Base-by-base conservation (phyloP, 2,329 filamentous ascomycete species). In the Blumeria hordei region DNA sequence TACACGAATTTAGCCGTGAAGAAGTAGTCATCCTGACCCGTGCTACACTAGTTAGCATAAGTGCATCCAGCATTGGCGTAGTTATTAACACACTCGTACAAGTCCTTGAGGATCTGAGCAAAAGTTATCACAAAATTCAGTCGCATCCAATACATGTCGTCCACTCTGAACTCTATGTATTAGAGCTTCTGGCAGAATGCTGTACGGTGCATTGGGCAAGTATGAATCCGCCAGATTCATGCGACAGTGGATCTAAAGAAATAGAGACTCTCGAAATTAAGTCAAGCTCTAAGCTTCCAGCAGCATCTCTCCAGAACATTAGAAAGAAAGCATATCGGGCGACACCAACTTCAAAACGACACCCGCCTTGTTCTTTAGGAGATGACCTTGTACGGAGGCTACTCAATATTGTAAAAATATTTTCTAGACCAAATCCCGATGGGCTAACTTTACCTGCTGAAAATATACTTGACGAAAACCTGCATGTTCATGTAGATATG, bases 171-270 rank as follows among this genome's bases (percentile, higher is more conserved):
- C 68, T 79, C 51, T 83, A 80, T 61, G 69, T 82, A n/a, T 66
- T 83, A 53, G 72, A 75, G 51, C 69, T 83, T 44, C 71, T 79
- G 37, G 76, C 78, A 62, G 78, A 83, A 62, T 83, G 80, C 63
- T 83, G 78, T 60, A 72, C 73, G 53, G 73, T 74, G 54, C 73
- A 80, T 63, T 82, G 78, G 78, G 67, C 72, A 33, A 66, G 69
- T 41, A 63, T 73, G 45, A 67, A 70, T 55, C 62, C 61, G 35
- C 59, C 61, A 33, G 34, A 45, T 28, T 4, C 28, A 6, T 53
- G 58, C 36, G 59, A 62, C 54, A 44, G 63, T 57, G 43, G 54
- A 49, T 28, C 39, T 7, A 55, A 58, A 12, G 54, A 53, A n/a
- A 58, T 59, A 32, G 62, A 64, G 37, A 58, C 58, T 10, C 59